A percentile compares a stretch with the other conserved stretches of the same genome.
Evolutionary conservation across 805 yeast genomes (phyloP).

Genomic region (Clavispora phyllophila): DNA sequence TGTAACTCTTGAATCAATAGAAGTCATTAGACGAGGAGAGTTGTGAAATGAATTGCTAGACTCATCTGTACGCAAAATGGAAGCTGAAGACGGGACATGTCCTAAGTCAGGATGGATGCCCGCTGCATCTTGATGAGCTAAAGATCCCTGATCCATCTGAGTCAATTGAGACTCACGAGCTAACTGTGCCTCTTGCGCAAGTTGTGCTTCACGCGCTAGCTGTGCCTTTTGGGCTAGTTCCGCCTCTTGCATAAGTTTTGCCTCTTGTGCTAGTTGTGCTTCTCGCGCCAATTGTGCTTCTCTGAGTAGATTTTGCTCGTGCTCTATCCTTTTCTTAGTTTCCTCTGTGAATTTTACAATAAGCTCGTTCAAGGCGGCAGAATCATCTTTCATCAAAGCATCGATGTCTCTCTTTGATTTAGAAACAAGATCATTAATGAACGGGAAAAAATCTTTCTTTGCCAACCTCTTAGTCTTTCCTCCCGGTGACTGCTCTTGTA

Average conservation of each 20-base stretch:
- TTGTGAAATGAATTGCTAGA: too few relatives aligned
- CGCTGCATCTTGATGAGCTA: too few relatives aligned
- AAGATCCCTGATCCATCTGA: not conserved
- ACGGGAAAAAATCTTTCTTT: conserved; percentile 38
- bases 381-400: conserved; percentile 23
- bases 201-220: not conserved
- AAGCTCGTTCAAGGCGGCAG: conserved; percentile 24
- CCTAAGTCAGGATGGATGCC: too few relatives aligned
- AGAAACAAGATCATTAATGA: conserved; percentile 30
- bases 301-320: not conserved
- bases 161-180: not conserved
- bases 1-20: too few relatives aligned
- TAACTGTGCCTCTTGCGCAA: not conserved
- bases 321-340: not conserved
- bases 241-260: not conserved
- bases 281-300: not conserved
- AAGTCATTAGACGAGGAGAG: too few relatives aligned
- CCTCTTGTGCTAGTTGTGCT: not conserved
- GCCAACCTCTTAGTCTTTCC: conserved; percentile 34
- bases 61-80: too few relatives aligned
- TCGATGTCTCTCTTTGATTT: conserved; percentile 28
- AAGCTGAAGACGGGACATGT: too few relatives aligned
- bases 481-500: conserved; percentile 4
- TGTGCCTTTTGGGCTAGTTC: not conserved
- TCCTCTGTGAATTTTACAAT: conserved; percentile 5